Evolutionary conservation across 495 filamentous ascomycete species (phyloP).

Genomic region (Melanomma pulvis-pyrius): DNA sequence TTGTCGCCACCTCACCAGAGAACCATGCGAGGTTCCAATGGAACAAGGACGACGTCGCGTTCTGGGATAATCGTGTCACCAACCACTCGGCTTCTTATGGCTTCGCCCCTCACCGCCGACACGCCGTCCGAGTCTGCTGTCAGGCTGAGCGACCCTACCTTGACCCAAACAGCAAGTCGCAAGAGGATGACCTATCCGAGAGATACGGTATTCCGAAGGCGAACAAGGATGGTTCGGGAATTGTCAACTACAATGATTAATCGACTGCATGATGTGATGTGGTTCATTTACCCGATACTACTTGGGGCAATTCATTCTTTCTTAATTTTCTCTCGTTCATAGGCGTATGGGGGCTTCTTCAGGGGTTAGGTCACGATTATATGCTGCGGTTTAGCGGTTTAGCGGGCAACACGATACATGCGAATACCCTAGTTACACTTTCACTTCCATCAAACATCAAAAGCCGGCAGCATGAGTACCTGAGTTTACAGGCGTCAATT

Average conservation of each 20-base stretch:
- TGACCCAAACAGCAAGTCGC: slow-evolving; percentile 56
- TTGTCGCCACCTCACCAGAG: slow-evolving; percentile 66
- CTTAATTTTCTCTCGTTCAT: neutral
- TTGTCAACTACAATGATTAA: slow-evolving; percentile 68
- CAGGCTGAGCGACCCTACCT: slow-evolving; percentile 62
- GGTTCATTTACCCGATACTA: too few relatives aligned
- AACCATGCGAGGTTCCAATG: slow-evolving; percentile 72
- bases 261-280: neutral
- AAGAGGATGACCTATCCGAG: slow-evolving; percentile 60
- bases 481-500: neutral
- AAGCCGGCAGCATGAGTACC: neutral
- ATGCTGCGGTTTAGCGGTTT: slow-evolving; percentile 1
- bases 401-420: neutral
- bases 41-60: slow-evolving; percentile 68
- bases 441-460: neutral
- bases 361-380: neutral
- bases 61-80: slow-evolving; percentile 75
- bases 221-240: slow-evolving; percentile 63
- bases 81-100: slow-evolving; percentile 65
- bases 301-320: neutral
- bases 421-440: neutral
- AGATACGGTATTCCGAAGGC: slow-evolving; percentile 56
- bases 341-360: neutral
- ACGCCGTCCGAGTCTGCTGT: slow-evolving; percentile 62
- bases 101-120: slow-evolving; percentile 63